These are phyloP conservation scores for Corylus heterophylla DNA, from an alignment of 306 rosid genomes.

Conservation along the genomic window DNA sequence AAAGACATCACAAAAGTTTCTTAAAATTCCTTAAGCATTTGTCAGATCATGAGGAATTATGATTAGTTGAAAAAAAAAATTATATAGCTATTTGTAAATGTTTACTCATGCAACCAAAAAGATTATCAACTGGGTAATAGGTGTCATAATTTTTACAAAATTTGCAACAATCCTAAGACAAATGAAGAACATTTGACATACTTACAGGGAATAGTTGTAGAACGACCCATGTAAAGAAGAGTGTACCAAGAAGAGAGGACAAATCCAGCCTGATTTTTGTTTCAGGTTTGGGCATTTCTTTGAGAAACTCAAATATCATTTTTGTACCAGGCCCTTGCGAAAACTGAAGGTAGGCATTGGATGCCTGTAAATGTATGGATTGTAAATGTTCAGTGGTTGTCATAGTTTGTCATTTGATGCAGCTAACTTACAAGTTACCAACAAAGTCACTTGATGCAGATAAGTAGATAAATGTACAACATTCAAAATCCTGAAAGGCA, in stretches of 20 bases:
- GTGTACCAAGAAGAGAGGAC: slow-evolving; percentile 75
- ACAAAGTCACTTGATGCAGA: background rate
- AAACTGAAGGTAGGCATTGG: slow-evolving; percentile 81
- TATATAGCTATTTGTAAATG: background rate
- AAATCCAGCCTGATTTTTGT: slow-evolving; percentile 58
- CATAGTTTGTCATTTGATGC: slow-evolving; percentile 23
- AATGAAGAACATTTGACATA: slow-evolving; percentile 12
- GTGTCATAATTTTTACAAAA: background rate
- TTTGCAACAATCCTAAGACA: background rate
- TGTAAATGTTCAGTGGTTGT: slow-evolving; percentile 18
- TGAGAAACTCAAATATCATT: slow-evolving; percentile 72
- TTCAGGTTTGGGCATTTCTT: slow-evolving; percentile 86
- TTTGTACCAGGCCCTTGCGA: slow-evolving; percentile 61
- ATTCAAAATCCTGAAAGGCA: background rate
- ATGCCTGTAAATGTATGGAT: slow-evolving; percentile 48
- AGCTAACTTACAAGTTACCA: background rate
- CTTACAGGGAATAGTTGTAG: slow-evolving; percentile 91
- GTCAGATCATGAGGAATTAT: background rate
- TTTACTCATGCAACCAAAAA: background rate
- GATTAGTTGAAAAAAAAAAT: background rate
- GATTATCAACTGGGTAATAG: background rate
- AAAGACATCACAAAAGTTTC: background rate
- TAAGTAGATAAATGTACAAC: background rate
- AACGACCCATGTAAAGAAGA: slow-evolving; percentile 90
- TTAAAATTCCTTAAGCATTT: background rate